Evolutionary conservation across 2,329 filamentous ascomycete genomes (phyloP).

Genomic region (Ophiobolus disseminans): DNA sequence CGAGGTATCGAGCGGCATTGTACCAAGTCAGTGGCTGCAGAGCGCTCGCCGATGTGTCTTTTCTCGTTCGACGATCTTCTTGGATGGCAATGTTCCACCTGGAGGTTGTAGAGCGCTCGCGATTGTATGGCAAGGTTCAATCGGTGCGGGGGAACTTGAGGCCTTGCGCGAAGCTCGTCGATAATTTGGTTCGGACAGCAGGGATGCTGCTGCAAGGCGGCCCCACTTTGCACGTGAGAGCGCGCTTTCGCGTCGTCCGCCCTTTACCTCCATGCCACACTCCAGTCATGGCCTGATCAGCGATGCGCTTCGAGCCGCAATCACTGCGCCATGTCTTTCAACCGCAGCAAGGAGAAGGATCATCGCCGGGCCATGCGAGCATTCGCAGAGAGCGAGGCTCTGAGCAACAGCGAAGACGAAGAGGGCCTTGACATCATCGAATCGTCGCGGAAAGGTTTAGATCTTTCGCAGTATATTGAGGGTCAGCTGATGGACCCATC

Average conservation of each 20-base stretch:
- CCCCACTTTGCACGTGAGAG: constrained; percentile 38
- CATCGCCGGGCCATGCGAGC: constrained; percentile 28
- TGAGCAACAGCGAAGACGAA: constrained; percentile 46
- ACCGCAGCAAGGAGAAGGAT: constrained; percentile 17
- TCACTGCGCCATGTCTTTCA: constrained; percentile 23
- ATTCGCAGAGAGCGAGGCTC: constrained; percentile 35
- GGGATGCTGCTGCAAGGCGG: constrained; percentile 13
- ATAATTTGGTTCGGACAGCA: constrained; percentile 20
- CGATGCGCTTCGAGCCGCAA: neutral
- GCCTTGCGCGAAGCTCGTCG: neutral
- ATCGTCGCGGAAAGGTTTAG: constrained; percentile 38
- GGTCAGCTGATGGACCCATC: constrained; percentile 21
- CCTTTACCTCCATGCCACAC: neutral
- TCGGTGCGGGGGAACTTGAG: neutral
- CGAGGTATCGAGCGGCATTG: constrained; percentile 93
- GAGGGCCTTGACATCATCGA: constrained; percentile 53
- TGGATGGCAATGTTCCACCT: neutral
- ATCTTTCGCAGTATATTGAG: constrained; percentile 45
- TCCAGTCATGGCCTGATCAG: neutral
- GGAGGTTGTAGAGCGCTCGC: neutral
- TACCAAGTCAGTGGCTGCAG: constrained; percentile 1
- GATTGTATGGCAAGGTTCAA: neutral
- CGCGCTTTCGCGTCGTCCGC: constrained; percentile 28
- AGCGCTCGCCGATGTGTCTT: neutral
- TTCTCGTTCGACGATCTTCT: constrained; percentile 1